Percentiles rank a stretch among this genome's conserved stretches.
Evolutionary conservation across 768 basidiomycete species (phyloP).

Genomic region (Suillus brevipes): DNA sequence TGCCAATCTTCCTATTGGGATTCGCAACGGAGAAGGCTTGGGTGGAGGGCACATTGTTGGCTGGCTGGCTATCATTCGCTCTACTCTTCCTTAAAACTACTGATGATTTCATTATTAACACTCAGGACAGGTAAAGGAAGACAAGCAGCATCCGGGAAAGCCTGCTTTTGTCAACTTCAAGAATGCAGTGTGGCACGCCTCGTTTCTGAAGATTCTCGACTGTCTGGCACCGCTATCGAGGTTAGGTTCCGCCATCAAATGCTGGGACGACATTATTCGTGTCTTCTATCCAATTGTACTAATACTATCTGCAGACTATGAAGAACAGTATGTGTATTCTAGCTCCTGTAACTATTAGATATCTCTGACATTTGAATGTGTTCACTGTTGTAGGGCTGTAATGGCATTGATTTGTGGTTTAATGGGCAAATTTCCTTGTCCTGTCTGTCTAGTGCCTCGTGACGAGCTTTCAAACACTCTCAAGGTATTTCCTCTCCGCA

Average conservation of each 20-base stretch:
- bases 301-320: slow-evolving; percentile 29
- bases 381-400: slow-evolving; percentile 25
- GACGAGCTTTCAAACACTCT: slow-evolving; percentile 17
- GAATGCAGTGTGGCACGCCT: slow-evolving; percentile 22
- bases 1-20: slow-evolving; percentile 15
- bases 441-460: slow-evolving; percentile 36
- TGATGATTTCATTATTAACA: neutral
- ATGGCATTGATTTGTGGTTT: slow-evolving; percentile 39
- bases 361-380: neutral
- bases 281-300: slow-evolving; percentile 21
- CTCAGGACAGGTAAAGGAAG: slow-evolving; percentile 7
- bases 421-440: slow-evolving; percentile 33
- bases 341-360: slow-evolving; percentile 24
- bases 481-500: neutral
- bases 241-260: slow-evolving; percentile 12
- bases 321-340: slow-evolving; percentile 26
- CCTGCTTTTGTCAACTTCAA: slow-evolving; percentile 19
- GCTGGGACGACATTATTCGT: slow-evolving; percentile 9
- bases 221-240: slow-evolving; percentile 12
- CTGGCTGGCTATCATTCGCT: slow-evolving; percentile 15
- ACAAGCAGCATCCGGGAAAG: slow-evolving; percentile 11
- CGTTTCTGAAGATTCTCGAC: slow-evolving; percentile 27
- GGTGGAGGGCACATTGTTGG: slow-evolving; percentile 23
- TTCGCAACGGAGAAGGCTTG: slow-evolving; percentile 16
- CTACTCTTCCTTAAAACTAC: neutral